A percentile compares a stretch with the other conserved stretches of the same genome.
Evolutionary conservation across 768 basidiomycete genomes (phyloP).

Genomic region (Amanita brunnescens): DNA sequence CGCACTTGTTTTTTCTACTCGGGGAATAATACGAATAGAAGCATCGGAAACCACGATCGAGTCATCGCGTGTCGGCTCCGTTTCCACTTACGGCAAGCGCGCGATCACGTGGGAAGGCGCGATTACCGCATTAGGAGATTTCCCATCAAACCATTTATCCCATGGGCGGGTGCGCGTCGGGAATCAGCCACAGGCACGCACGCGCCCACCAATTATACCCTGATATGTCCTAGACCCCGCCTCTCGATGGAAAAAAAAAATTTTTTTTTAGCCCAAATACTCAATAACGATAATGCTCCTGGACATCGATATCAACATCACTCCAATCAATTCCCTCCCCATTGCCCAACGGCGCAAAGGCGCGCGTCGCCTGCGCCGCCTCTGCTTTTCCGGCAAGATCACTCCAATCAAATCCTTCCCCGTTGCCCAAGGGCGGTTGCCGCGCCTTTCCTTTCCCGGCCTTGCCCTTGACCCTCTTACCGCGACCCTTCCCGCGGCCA

Average conservation of each 20-base stretch:
- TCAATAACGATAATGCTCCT: too few relatives aligned
- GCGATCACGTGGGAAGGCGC: not conserved
- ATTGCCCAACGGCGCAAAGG: not conserved
- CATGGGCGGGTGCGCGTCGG: not conserved
- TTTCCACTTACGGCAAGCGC: too few relatives aligned
- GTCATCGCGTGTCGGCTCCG: not conserved
- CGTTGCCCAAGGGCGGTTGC: constrained; percentile 27
- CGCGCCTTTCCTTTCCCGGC: constrained; percentile 9
- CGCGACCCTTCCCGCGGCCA: too few relatives aligned
- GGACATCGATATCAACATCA: too few relatives aligned
- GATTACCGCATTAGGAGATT: not conserved
- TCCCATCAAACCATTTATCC: not conserved
- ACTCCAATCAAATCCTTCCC: constrained; percentile 36
- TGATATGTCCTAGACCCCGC: too few relatives aligned
- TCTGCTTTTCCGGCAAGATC: constrained; percentile 16
- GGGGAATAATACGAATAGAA: not conserved
- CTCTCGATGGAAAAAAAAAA: too few relatives aligned
- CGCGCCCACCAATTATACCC: not conserved
- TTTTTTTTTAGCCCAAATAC: too few relatives aligned
- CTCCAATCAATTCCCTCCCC: not conserved
- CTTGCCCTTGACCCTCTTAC: constrained; percentile 10
- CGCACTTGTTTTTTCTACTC: not conserved
- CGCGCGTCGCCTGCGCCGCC: not conserved
- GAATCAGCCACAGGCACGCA: not conserved
- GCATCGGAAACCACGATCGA: constrained; percentile 2